Conservation (phyloP, 192 early-diverging fungal genomes). For the Linnemannia schmuckeri region DNA sequence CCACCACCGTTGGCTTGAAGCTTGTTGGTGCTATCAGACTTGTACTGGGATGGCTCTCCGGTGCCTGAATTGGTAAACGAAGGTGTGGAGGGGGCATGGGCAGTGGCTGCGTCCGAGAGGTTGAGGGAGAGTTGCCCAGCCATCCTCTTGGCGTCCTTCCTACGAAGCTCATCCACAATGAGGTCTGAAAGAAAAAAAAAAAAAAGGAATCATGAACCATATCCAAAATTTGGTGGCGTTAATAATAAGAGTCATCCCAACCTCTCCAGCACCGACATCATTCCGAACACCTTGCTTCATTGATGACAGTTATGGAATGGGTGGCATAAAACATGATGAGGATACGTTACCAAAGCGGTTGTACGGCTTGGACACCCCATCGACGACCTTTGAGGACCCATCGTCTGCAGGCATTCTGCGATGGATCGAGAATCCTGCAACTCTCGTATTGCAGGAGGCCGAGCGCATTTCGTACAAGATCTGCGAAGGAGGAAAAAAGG, state of each 20-base stretch:
- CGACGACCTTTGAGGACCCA: background rate
- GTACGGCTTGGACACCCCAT: background rate
- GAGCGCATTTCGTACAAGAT: background rate
- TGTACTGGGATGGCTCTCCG: background rate
- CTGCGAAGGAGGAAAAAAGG: background rate
- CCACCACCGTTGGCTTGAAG: too few species aligned
- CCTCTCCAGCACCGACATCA: background rate
- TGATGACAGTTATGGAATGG: too few species aligned
- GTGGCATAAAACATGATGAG: background rate
- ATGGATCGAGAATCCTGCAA: constrained; percentile 1
- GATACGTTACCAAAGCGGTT: constrained; percentile 8
- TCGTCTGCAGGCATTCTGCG: background rate
- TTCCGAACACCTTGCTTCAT: background rate
- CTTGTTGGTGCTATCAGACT: background rate
- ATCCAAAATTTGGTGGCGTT: background rate
- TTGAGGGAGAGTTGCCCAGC: background rate
- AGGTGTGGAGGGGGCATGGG: background rate
- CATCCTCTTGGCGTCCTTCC: background rate
- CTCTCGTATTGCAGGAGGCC: background rate
- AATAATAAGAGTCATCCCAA: background rate
- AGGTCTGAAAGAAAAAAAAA: constrained; percentile 3
- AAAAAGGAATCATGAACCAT: too few species aligned
- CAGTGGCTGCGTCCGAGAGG: too few species aligned
- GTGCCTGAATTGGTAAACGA: background rate
- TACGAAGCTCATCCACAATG: constrained; percentile 13